Conservation (phyloP, 177 flowering plant genomes). For the Telopea speciosissima region DNA sequence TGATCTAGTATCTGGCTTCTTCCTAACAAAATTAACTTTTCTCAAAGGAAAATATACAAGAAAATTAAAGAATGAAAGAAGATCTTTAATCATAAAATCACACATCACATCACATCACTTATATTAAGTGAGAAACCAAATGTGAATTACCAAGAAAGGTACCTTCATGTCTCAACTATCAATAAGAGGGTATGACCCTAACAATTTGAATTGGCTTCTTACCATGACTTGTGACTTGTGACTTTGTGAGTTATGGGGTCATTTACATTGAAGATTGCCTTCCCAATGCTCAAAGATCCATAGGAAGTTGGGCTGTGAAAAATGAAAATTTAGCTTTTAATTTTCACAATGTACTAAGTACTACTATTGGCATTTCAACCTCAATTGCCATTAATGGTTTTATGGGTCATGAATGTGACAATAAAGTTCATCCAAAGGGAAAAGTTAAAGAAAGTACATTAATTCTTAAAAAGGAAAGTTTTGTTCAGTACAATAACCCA, state of each 20-base stretch:
- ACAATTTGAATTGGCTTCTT: neutral
- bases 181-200: neutral
- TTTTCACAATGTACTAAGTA: neutral
- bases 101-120: neutral
- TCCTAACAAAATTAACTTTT: neutral
- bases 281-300: neutral
- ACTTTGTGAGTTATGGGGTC: slow-evolving; percentile 7
- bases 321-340: neutral
- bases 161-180: neutral
- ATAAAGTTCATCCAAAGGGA: slow-evolving; percentile 4
- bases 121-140: neutral
- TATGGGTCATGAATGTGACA: slow-evolving; percentile 5
- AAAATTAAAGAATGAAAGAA: neutral
- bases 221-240: slow-evolving; percentile 1
- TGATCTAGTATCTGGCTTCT: too few relatives aligned
- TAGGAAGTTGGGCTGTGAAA: neutral
- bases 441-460: neutral
- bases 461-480: neutral
- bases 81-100: neutral
- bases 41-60: neutral
- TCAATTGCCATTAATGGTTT: neutral
- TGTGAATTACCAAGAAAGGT: neutral
- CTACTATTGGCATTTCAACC: neutral
- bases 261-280: slow-evolving; percentile 8
- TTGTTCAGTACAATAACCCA: neutral